Evolutionary conservation across 192 early-diverging fungal genomes (phyloP), one percentile per base, ranked within the genome.

Genomic region (Backusella tuberculispora): DNA sequence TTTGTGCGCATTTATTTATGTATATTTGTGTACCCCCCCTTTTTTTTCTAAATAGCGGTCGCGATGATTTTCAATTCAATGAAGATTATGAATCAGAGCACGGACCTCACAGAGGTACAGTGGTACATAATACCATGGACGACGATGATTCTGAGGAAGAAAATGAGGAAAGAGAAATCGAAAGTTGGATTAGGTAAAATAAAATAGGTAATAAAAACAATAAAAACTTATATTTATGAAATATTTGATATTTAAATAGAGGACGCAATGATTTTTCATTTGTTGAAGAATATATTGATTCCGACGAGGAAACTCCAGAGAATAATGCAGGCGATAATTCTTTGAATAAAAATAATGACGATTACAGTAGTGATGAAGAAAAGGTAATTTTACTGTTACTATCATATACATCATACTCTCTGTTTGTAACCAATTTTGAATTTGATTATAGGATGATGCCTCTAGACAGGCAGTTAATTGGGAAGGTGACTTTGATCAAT

Each of bases 251-350:
- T 65, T 17, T 5, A 21, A 37, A 40, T 66, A 38, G 64, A 38
- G 64, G 64, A 66, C 64, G 64, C 5, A 40, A 19, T 66, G 64
- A 66, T 66, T 66, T 66, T 14, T n/a, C 64, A 8, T 37, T 66
- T 40, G 38, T 38, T 37, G 64, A 67, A 41, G 41, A 41, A 1
- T 38, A 67, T 5, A 60, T 60, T 60, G 53, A 60, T 60, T 60
- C 53, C 26, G 53, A 60, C 21, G 53, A 60, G 21, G 53, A 60
- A 60, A 24, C 21, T 60, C 53, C 53, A 12, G 53, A 60, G 26
- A 60, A 60, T 12, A 24, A 19, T 19, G 50, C 53, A 8, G 50
- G 21, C 17, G 19, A 56, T 26, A 24, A 13, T 26, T 10, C 21
- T 60, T 60, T 60, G 53, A 26, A 8, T 12, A 60, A 60, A 12